Conservation (phyloP, 495 filamentous ascomycete genomes). For the Endocarpon pusillum region DNA sequence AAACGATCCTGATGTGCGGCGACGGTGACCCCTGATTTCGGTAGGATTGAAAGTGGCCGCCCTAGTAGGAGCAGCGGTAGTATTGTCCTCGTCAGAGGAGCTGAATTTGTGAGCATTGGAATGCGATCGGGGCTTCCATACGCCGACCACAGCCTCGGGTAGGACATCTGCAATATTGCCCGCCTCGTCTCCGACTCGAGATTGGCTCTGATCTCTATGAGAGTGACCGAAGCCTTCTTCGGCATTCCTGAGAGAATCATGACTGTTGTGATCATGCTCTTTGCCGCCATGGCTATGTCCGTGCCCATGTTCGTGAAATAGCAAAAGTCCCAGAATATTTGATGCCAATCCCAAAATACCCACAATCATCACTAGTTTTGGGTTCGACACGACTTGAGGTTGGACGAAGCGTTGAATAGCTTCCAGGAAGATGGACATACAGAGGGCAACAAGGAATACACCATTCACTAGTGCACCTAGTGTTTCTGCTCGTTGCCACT, state of each 20-base stretch:
- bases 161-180: slow-evolving; percentile 33
- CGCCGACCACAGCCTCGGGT: slow-evolving; percentile 13
- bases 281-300: slow-evolving; percentile 27
- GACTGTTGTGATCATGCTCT: slow-evolving; percentile 19
- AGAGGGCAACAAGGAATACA: slow-evolving; percentile 89
- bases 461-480: slow-evolving; percentile 90
- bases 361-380: slow-evolving; percentile 71
- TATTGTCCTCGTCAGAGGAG: slow-evolving; percentile 10
- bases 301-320: slow-evolving; percentile 67
- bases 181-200: slow-evolving; percentile 24
- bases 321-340: slow-evolving; percentile 72
- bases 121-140: slow-evolving; percentile 1
- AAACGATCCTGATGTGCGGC: slow-evolving; percentile 33
- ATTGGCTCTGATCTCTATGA: too few species aligned
- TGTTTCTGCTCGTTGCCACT: slow-evolving; percentile 97
- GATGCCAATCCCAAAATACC: slow-evolving; percentile 74
- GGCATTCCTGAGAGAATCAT: too few species aligned
- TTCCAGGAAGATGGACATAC: slow-evolving; percentile 88
- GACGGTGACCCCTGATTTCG: slow-evolving; percentile 28
- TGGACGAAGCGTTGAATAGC: slow-evolving; percentile 80
- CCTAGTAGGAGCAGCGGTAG: slow-evolving; percentile 16
- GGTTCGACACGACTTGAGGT: slow-evolving; percentile 67
- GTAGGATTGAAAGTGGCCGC: slow-evolving; percentile 8
- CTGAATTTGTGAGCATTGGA: background rate
- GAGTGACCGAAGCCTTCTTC: too few species aligned